Conservation (phyloP, 1,284 basidiomycete species). For the Trichosporon sp. region DNA sequence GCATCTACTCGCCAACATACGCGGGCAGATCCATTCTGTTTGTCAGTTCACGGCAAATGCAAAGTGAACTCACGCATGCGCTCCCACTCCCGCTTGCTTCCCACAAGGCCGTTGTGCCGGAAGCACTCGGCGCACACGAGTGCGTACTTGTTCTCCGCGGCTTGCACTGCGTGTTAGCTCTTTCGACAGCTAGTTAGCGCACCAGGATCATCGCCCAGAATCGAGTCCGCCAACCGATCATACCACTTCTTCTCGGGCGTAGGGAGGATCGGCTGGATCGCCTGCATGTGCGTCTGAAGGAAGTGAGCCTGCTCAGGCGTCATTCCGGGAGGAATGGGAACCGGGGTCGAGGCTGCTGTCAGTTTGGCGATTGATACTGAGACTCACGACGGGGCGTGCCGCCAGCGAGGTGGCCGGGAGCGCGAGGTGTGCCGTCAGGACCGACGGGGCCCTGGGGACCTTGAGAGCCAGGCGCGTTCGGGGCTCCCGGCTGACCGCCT, state of each 20-base stretch:
- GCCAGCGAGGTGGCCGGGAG: constrained; percentile 48
- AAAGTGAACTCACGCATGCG: constrained; percentile 72
- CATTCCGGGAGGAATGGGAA: constrained; percentile 43
- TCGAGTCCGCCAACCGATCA: constrained; percentile 80
- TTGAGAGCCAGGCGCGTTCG: background rate
- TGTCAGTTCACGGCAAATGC: constrained; percentile 14
- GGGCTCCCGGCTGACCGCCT: background rate
- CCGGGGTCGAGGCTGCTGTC: constrained; percentile 31
- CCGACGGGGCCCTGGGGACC: background rate
- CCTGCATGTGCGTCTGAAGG: constrained; percentile 50
- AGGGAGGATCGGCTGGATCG: constrained; percentile 56
- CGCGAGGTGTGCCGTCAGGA: constrained; percentile 40
- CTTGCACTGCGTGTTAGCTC: constrained; percentile 44
- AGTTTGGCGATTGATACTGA: background rate
- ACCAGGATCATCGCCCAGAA: constrained; percentile 79
- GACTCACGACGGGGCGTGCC: constrained; percentile 47
- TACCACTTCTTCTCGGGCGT: constrained; percentile 79
- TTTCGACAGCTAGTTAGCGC: constrained; percentile 56
- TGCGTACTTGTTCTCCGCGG: constrained; percentile 70
- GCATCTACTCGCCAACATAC: constrained; percentile 26
- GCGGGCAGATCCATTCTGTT: constrained; percentile 55
- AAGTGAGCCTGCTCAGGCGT: constrained; percentile 52
- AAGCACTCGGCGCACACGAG: constrained; percentile 93
- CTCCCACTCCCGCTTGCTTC: constrained; percentile 79
- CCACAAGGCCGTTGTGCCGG: constrained; percentile 89